Evolutionary conservation across 805 yeast species (phyloP).

Genomic region (Candida piceae): DNA sequence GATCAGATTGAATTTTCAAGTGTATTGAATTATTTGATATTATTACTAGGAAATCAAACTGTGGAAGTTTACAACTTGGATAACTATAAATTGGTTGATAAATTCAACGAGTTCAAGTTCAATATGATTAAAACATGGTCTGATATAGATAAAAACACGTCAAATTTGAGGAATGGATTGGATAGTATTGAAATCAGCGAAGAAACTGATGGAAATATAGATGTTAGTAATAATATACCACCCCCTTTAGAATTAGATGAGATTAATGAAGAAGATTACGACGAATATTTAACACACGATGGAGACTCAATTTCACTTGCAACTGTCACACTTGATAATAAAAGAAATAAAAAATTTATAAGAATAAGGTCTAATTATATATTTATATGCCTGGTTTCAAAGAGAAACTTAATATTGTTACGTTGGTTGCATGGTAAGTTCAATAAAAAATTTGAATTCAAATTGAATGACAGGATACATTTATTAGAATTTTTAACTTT

Average conservation of each 20-base stretch:
- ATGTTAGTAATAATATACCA: not conserved
- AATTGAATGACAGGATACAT: slow-evolving; percentile 21
- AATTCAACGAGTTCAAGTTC: slow-evolving; percentile 30
- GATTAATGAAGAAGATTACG: slow-evolving; percentile 21
- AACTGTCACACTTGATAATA: slow-evolving; percentile 17
- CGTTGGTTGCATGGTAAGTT: slow-evolving; percentile 21
- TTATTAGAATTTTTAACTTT: slow-evolving; percentile 20
- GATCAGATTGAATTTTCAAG: slow-evolving; percentile 28
- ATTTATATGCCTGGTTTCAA: slow-evolving; percentile 18
- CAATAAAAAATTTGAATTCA: slow-evolving; percentile 21
- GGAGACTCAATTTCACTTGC: slow-evolving; percentile 31
- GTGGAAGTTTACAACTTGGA: slow-evolving; percentile 30
- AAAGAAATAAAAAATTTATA: slow-evolving; percentile 4
- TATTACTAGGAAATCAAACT: slow-evolving; percentile 24
- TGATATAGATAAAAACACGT: slow-evolving; percentile 6
- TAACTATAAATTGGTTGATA: slow-evolving; percentile 26
- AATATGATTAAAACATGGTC: slow-evolving; percentile 24
- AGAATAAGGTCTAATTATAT: slow-evolving; percentile 10
- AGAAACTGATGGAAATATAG: slow-evolving; percentile 1
- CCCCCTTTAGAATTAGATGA: slow-evolving; percentile 6
- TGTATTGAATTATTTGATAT: slow-evolving; percentile 27
- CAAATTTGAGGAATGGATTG: no score
- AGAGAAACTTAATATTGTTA: slow-evolving; percentile 19
- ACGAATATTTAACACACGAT: slow-evolving; percentile 12
- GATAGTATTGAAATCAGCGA: slow-evolving; percentile 1